These are phyloP conservation scores for Dichomitus squalens DNA, from an alignment of 1,284 basidiomycete genomes.

Conservation along the genomic window DNA sequence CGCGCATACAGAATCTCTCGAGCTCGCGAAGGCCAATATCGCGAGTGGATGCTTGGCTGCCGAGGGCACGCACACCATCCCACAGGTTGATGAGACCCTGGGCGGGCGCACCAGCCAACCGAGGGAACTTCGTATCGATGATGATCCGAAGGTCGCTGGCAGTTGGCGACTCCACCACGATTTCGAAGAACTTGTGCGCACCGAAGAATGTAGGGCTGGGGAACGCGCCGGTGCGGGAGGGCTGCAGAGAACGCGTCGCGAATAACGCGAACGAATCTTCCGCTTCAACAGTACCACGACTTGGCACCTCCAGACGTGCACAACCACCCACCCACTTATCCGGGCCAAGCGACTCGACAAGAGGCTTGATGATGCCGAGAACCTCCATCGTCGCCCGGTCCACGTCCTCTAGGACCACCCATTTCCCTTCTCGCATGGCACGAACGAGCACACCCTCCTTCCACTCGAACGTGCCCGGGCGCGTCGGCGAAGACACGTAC, in stretches of 20 bases:
- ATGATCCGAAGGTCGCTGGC: slow-evolving; percentile 72
- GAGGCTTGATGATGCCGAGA: slow-evolving; percentile 80
- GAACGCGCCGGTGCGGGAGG: slow-evolving; percentile 47
- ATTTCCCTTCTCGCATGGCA: slow-evolving; percentile 89
- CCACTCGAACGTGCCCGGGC: slow-evolving; percentile 94
- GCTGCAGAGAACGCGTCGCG: slow-evolving; percentile 71
- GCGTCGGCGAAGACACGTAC: slow-evolving; percentile 86
- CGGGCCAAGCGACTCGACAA: slow-evolving; percentile 78
- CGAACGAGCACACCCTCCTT: slow-evolving; percentile 93
- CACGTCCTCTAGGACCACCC: slow-evolving; percentile 94
- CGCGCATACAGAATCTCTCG: slow-evolving; percentile 84
- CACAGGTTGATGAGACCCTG: slow-evolving; percentile 65
- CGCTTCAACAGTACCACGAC: slow-evolving; percentile 70
- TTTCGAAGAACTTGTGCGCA: slow-evolving; percentile 78
- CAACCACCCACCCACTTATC: slow-evolving; percentile 79
- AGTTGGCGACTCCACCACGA: slow-evolving; percentile 64
- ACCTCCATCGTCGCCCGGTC: slow-evolving; percentile 89
- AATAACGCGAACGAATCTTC: slow-evolving; percentile 79
- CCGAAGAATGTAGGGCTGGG: slow-evolving; percentile 74
- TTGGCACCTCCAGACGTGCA: slow-evolving; percentile 71
- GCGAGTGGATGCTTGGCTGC: slow-evolving; percentile 52
- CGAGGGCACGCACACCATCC: slow-evolving; percentile 54
- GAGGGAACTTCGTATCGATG: slow-evolving; percentile 65
- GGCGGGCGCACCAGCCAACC: slow-evolving; percentile 52
- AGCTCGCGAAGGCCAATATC: slow-evolving; percentile 84